These are phyloP conservation scores for Ceratocystis colombiana DNA, from an alignment of 2,329 filamentous ascomycete genomes.

Conservation along the genomic window DNA sequence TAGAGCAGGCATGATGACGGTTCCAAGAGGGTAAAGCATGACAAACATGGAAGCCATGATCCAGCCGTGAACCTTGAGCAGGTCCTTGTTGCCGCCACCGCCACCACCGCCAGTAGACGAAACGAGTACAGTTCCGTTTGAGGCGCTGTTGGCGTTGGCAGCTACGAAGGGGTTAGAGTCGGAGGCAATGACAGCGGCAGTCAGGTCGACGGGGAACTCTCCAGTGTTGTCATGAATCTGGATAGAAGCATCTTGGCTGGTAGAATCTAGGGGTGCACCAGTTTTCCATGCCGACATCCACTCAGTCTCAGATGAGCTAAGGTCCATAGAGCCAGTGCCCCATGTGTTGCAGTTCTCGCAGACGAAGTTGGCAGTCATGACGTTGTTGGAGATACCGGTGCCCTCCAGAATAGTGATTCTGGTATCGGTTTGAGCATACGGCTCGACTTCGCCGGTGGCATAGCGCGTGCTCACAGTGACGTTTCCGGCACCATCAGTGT, in stretches of 20 bases:
- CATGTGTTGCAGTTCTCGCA: constrained; percentile 46
- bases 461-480: constrained; percentile 51
- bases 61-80: constrained; percentile 44
- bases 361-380: constrained; percentile 51
- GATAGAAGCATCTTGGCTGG: constrained; percentile 36
- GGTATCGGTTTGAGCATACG: constrained; percentile 37
- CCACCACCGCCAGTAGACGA: constrained; percentile 20
- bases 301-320: constrained; percentile 34
- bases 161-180: constrained; percentile 45
- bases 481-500: constrained; percentile 48
- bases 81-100: constrained; percentile 26
- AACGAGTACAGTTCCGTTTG: constrained; percentile 25
- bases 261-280: constrained; percentile 39
- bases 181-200: constrained; percentile 37
- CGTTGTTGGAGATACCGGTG: constrained; percentile 43
- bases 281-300: constrained; percentile 50
- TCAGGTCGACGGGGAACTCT: constrained; percentile 41
- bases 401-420: constrained; percentile 47
- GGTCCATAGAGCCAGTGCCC: constrained; percentile 36
- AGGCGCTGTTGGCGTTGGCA: constrained; percentile 23
- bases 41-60: constrained; percentile 52
- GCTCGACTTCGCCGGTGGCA: constrained; percentile 41
- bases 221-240: constrained; percentile 39
- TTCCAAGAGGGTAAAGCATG: constrained; percentile 49
- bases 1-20: constrained; percentile 50